Evolutionary conservation across 495 filamentous ascomycete species (phyloP).

Genomic region (Parmelia sp.): DNA sequence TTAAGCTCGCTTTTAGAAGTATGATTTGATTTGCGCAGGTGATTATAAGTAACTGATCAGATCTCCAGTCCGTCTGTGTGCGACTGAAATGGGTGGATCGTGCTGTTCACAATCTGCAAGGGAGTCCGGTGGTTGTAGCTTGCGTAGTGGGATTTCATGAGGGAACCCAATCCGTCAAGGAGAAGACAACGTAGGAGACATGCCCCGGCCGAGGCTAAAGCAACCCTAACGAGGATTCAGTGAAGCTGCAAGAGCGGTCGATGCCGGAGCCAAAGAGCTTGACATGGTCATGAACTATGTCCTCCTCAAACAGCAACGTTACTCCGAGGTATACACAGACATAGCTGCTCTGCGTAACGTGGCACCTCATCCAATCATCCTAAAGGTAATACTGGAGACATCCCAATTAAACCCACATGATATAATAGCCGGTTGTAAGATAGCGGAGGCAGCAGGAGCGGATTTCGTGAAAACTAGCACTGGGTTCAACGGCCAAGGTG

Average conservation of each 20-base stretch:
- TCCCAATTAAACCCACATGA: slow-evolving; percentile 48
- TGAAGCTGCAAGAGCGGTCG: slow-evolving; percentile 52
- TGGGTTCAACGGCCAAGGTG: slow-evolving; percentile 57
- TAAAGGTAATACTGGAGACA: slow-evolving; percentile 66
- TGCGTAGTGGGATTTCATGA: slow-evolving; percentile 65
- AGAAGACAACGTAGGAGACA: slow-evolving; percentile 41
- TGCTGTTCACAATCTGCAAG: slow-evolving; percentile 47
- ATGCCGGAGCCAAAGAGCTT: slow-evolving; percentile 54
- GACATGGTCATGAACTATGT: slow-evolving; percentile 63
- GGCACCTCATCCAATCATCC: slow-evolving; percentile 40
- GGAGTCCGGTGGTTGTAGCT: slow-evolving; percentile 47
- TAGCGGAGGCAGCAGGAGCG: slow-evolving; percentile 53
- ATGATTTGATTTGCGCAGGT: slow-evolving; percentile 14
- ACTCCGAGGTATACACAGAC: slow-evolving; percentile 51
- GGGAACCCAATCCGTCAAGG: slow-evolving; percentile 48
- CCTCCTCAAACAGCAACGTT: slow-evolving; percentile 45
- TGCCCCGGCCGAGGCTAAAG: slow-evolving; percentile 12
- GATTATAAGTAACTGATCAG: neutral
- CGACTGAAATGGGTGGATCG: slow-evolving; percentile 47
- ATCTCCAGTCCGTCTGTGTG: slow-evolving; percentile 47
- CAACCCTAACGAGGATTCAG: slow-evolving; percentile 24
- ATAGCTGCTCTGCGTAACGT: slow-evolving; percentile 49
- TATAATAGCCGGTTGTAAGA: slow-evolving; percentile 54
- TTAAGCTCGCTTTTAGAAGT: neutral
- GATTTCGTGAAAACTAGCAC: slow-evolving; percentile 68